phyloP scores from a whole-genome alignment of 306 rosid genomes.

The Carpinus fangiana region DNA sequence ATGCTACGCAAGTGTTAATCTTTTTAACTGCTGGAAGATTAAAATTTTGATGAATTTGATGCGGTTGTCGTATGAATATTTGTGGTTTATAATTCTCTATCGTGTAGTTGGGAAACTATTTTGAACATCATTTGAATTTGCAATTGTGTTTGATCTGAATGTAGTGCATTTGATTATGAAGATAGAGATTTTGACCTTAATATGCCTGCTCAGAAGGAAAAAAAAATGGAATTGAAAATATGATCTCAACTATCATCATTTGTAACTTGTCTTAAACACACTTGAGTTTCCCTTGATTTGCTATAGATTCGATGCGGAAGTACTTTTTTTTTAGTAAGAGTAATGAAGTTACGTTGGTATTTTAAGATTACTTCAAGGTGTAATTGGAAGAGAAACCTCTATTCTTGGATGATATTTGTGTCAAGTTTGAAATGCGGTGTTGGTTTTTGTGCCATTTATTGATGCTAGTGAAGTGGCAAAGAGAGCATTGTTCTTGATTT shows the following conservation, averaged over 20 bases:
- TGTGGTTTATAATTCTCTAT: neutral
- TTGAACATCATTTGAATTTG: neutral
- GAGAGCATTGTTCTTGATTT: neutral
- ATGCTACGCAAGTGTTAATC: neutral
- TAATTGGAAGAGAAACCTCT: neutral
- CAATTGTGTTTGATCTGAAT: neutral
- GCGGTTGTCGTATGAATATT: neutral
- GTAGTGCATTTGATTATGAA: neutral
- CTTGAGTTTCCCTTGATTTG: neutral
- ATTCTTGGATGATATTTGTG: neutral
- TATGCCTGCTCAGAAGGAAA: neutral
- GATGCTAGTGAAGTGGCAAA: neutral
- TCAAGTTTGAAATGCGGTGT: neutral
- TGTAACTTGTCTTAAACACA: neutral
- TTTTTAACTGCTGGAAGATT: too few relatives aligned
- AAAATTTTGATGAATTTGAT: neutral
- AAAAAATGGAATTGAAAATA: neutral
- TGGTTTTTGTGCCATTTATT: neutral
- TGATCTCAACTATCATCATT: neutral
- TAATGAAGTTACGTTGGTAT: neutral
- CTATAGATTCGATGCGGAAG: neutral
- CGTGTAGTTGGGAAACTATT: neutral
- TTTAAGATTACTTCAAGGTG: neutral
- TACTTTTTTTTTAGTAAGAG: too few relatives aligned
- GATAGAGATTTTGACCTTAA: neutral